A percentile compares a stretch with the other conserved stretches of the same genome.
Conservation (phyloP, 169 alveolate genomes). For the Plasmodium ovale region DNA sequence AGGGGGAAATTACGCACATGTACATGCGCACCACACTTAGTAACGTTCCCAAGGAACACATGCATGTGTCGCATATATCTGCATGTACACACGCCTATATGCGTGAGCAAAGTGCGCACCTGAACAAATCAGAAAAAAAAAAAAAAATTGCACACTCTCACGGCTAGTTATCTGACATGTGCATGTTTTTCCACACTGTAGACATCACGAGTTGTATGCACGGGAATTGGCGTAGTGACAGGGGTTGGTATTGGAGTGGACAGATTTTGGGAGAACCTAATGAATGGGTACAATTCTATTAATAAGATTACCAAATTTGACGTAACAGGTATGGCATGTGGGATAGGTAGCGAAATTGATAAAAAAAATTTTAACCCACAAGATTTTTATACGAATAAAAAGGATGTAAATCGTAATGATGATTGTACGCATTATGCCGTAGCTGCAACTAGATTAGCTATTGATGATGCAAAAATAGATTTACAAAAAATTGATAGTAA, state of each 20-base stretch:
- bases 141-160: not conserved
- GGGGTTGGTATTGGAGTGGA: slow-evolving; percentile 83
- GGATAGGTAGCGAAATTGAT: slow-evolving; percentile 80
- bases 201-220: slow-evolving; percentile 83
- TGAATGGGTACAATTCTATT: slow-evolving; percentile 78
- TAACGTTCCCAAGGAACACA: too few relatives aligned
- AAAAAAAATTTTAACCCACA: slow-evolving; percentile 73
- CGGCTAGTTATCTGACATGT: not conserved
- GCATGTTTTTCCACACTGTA: not conserved
- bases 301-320: slow-evolving; percentile 80
- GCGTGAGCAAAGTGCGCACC: not conserved
- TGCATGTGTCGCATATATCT: too few relatives aligned
- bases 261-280: slow-evolving; percentile 78
- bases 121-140: not conserved
- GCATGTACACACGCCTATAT: not conserved
- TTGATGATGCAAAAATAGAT: slow-evolving; percentile 80
- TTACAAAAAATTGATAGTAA: slow-evolving; percentile 63
- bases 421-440: slow-evolving; percentile 82
- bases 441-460: slow-evolving; percentile 82
- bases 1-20: not conserved
- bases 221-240: slow-evolving; percentile 82
- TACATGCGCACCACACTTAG: too few relatives aligned
- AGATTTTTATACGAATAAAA: slow-evolving; percentile 77
- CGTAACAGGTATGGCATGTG: slow-evolving; percentile 81
- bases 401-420: slow-evolving; percentile 83